Evolutionary conservation across 2,329 filamentous ascomycete species (phyloP), one percentile per base, ranked within the genome.

Genomic region (Arachnopeziza araneosa): DNA sequence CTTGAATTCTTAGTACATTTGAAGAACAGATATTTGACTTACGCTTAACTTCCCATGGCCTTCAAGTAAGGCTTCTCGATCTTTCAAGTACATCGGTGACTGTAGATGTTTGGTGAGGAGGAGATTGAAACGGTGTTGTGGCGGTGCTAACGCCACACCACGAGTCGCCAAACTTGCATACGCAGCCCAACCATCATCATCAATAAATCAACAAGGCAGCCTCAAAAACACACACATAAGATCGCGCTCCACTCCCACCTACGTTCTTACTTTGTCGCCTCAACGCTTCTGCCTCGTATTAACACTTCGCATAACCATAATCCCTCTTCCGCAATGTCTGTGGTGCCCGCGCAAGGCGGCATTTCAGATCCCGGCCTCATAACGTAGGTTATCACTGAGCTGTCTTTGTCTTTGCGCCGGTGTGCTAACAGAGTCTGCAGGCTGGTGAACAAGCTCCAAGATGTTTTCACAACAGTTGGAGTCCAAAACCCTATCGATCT

Each of bases 401-500:
- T 36, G 56, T 58, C 56, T 54, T 30, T 57, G 51, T 50, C 62
- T 66, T n/a, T 68, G 60, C 63, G 66, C 68, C 26, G 55, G 52
- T 63, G 54, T 60, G 65, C 71, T 69, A 60, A 68, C 64, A 61
- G 44, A 44, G 54, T 62, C 57, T 64, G 58, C 69, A 88, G 85
- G 72, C 89, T 98, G 70, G 95, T 99, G 75, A 99, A 99, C 83
- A 98, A 96, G 82, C 87, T 99, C 54, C 95, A 99, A 76, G 95
- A 99, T 91, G 95, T 99, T 69, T 99, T 99, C 75, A 89, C 93
- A 64, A 98, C 95, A 50, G 95, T 99, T 69, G 95, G 95, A 70
- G 95, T 98, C 72, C 95, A 96, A 84, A 99, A 99, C 78, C 95
- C 95, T 64, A 99, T 99, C 82, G 95, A 99, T 80, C 80, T 99